Conservation (phyloP, 306 rosid genomes). For the Medicago truncatula region DNA sequence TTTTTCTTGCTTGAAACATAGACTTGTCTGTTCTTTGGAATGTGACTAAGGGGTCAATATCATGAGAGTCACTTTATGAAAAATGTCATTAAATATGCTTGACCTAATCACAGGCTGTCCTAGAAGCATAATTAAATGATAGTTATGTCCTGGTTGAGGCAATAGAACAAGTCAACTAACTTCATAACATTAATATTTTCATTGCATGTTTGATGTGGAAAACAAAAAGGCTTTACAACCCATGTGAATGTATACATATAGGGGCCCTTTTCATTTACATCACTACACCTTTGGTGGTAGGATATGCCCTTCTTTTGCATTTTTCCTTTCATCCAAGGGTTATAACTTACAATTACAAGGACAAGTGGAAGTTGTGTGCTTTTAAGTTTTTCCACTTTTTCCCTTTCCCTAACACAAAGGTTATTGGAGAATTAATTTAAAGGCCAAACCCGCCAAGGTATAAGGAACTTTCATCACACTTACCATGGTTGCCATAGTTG, state of each 20-base stretch:
- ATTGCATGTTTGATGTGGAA: slow-evolving; percentile 49
- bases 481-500: slow-evolving; percentile 30
- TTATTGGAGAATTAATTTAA: slow-evolving; percentile 36
- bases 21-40: slow-evolving; percentile 41
- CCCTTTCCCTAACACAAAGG: slow-evolving; percentile 18
- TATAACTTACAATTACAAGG: slow-evolving; percentile 22
- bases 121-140: slow-evolving; percentile 55
- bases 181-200: slow-evolving; percentile 47
- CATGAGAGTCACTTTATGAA: slow-evolving; percentile 49
- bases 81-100: slow-evolving; percentile 51
- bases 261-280: slow-evolving; percentile 55
- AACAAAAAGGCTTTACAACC: slow-evolving; percentile 56
- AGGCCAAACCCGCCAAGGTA: slow-evolving; percentile 29
- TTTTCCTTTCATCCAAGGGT: slow-evolving; percentile 40
- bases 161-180: slow-evolving; percentile 60
- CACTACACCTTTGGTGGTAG: slow-evolving; percentile 48
- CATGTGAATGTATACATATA: slow-evolving; percentile 60
- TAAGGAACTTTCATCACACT: slow-evolving; percentile 38
- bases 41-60: slow-evolving; percentile 50
- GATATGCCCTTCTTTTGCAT: slow-evolving; percentile 43
- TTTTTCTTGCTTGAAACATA: slow-evolving; percentile 39
- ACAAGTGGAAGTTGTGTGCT: slow-evolving; percentile 39
- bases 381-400: slow-evolving; percentile 38
- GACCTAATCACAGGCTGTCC: slow-evolving; percentile 74
- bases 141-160: slow-evolving; percentile 50